Conservation (phyloP, 306 rosid species). For the Myrica gale region DNA sequence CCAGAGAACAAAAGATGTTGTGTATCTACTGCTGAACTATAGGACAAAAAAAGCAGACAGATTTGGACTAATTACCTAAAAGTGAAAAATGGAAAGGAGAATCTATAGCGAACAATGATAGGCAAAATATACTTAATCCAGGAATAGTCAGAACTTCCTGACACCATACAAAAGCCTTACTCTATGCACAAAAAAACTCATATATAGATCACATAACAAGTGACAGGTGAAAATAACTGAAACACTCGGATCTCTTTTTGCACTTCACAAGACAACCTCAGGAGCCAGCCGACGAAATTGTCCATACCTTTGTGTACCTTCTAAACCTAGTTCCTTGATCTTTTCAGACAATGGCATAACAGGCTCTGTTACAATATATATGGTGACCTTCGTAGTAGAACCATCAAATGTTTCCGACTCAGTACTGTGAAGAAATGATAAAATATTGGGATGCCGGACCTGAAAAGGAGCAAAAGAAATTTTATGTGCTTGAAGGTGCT, state of each 20-base stretch:
- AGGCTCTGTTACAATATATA: slow-evolving; percentile 96
- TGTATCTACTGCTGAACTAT: not conserved
- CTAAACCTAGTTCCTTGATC: slow-evolving; percentile 81
- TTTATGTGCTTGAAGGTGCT: not conserved
- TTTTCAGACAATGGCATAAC: slow-evolving; percentile 83
- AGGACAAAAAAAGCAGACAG: not conserved
- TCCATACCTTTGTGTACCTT: slow-evolving; percentile 79
- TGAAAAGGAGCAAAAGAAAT: slow-evolving; percentile 38
- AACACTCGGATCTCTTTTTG: not conserved
- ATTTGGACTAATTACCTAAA: not conserved
- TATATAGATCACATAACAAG: not conserved
- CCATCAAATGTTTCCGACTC: slow-evolving; percentile 72
- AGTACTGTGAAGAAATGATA: slow-evolving; percentile 93
- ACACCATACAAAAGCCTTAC: not conserved
- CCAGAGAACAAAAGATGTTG: not conserved
- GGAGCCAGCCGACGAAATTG: slow-evolving; percentile 7
- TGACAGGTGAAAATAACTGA: not conserved
- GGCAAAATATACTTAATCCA: not conserved
- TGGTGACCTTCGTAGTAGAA: slow-evolving; percentile 68
- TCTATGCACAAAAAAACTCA: not conserved
- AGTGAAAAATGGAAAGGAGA: not conserved
- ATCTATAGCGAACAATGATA: not conserved
- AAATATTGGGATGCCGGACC: slow-evolving; percentile 98
- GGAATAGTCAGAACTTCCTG: not conserved
- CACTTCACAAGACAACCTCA: too few relatives aligned